Base-by-base conservation (phyloP, 148 eudicot genomes). In the Dianthus caryophyllus region DNA sequence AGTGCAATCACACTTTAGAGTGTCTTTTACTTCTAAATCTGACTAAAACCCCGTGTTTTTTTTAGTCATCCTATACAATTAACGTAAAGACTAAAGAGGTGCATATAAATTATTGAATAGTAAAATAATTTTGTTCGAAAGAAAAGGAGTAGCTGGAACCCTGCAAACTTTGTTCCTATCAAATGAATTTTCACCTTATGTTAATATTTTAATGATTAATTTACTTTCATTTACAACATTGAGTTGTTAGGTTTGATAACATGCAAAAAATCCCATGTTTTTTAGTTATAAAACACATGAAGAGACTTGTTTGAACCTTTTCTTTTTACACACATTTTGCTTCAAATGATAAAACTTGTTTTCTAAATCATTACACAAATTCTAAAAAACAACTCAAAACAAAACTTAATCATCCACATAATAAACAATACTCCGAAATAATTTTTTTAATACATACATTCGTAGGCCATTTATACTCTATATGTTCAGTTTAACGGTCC, bases 141-240 rank as follows among this genome's bases (percentile, higher is more conserved):
- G 9, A 53, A 21, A 51, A 53, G 21, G 27, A 53, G 57, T 53
- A 53, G 57, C 27, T 53, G 57, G 57, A 27, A 27, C 17, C 39
- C 38, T 27, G 61, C 61, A 57, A 57, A 57, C 61, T 57, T 57
- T 57, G 61, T 57, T 57, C 61, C 61, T 57, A 30, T 30, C 10
- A 7, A n/a, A 57, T 6, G 20, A 57, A 60, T 14, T n/a, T 36
- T 60, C 64, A 60, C 64, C 64, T n/a, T 33, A 60, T 31, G 41
- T 36, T 16, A n/a, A 60, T 60, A 33, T 33, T 33, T 60, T 60
- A 60, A 33, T 60, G 14, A 17, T 12, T 53, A 53, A 53, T 24
- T 53, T n/a, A 21, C 1, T 25, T 53, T 21, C 25, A 53, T 6
- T 36, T 60, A 7, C 44, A 33, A 18, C 31, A 17, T 31, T n/a